Evolutionary conservation across 371 early-diverging fungal genomes (phyloP).

Genomic region (Rhizopus sp.): DNA sequence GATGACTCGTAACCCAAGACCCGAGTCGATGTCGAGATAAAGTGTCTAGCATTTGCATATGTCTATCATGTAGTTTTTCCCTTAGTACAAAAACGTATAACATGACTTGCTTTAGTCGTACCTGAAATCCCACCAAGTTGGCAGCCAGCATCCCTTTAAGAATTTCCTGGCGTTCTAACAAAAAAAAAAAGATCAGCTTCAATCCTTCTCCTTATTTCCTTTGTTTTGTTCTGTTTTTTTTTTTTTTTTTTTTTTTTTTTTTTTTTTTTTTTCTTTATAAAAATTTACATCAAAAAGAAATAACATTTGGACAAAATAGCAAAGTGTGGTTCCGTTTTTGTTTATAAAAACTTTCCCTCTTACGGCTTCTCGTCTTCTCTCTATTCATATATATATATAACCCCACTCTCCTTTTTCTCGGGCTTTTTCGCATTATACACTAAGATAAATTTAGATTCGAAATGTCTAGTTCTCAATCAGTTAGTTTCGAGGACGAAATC

Average conservation of each 20-base stretch:
- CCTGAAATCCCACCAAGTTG: constrained; percentile 93
- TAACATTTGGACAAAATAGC: too few species aligned
- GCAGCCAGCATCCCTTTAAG: constrained; percentile 91
- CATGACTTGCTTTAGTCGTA: background rate
- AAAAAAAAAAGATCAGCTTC: constrained; percentile 72
- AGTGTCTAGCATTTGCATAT: constrained; percentile 95
- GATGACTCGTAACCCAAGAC: constrained; percentile 88
- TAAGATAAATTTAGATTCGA: too few species aligned
- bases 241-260: too few species aligned
- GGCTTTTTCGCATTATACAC: too few species aligned
- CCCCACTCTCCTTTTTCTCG: too few species aligned
- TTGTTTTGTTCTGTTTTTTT: too few species aligned
- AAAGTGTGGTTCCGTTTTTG: too few species aligned
- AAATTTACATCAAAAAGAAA: too few species aligned
- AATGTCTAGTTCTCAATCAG: constrained; percentile 27
- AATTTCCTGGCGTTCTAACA: constrained; percentile 83
- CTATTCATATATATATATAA: too few species aligned
- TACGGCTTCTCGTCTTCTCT: too few species aligned
- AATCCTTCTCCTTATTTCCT: background rate
- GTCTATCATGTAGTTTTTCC: constrained; percentile 54
- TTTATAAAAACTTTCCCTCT: too few species aligned
- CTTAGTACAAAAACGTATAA: background rate
- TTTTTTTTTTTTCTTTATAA: too few species aligned
- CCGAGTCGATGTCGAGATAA: constrained; percentile 90
- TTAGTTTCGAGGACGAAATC: constrained; percentile 22